Percentiles rank a stretch among this genome's conserved stretches.
phyloP scores from a whole-genome alignment of 2,329 filamentous ascomycete species.

The Gaeumannomyces sp. region DNA sequence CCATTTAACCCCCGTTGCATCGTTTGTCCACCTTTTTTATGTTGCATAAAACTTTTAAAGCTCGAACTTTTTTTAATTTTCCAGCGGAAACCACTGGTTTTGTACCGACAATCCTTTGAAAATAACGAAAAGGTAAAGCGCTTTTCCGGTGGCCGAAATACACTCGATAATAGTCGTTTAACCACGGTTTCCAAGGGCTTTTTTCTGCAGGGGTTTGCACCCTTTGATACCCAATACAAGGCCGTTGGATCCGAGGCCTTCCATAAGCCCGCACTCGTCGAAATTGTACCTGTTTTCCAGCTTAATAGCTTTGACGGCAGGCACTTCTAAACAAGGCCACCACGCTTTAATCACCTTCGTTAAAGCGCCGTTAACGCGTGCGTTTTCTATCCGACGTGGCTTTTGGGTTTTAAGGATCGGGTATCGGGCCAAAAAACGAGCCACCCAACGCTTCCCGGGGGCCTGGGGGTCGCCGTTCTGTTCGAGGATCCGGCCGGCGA shows the following conservation, averaged over 20 bases:
- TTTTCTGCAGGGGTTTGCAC: no score
- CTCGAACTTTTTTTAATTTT: background rate
- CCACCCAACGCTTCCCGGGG: constrained; percentile 7
- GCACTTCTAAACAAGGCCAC: no score
- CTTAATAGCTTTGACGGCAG: background rate
- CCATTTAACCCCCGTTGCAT: no score
- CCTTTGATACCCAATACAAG: no score
- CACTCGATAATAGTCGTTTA: no score
- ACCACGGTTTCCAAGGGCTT: no score
- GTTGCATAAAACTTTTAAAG: background rate
- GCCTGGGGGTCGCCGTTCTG: background rate
- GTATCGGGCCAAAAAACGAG: constrained; percentile 2
- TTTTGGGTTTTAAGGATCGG: background rate
- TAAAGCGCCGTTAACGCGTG: no score
- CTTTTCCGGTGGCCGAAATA: no score
- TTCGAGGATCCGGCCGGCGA: no score
- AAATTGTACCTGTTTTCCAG: background rate
- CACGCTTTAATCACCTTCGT: no score
- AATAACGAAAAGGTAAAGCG: background rate
- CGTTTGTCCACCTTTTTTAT: background rate
- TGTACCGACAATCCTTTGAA: background rate
- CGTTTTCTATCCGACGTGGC: no score
- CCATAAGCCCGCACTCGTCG: background rate
- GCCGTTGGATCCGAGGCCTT: no score
- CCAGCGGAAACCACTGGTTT: background rate